Evolutionary conservation across 2,329 filamentous ascomycete genomes (phyloP).

Genomic region (Scolecobasidium constrictum): DNA sequence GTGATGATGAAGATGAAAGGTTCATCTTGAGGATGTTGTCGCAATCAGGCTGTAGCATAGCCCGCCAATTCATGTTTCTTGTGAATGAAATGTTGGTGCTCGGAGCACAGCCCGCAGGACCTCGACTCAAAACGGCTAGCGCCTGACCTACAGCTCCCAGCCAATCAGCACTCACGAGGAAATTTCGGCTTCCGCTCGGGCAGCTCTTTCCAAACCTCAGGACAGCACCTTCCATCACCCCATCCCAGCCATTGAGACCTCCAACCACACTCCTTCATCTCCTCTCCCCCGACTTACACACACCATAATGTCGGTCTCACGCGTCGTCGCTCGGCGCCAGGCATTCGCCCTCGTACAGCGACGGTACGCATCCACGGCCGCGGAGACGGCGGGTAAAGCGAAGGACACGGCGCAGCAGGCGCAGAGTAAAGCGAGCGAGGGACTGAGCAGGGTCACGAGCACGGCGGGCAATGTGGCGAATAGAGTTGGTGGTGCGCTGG

Average conservation of each 20-base stretch:
- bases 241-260: neutral
- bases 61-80: no score
- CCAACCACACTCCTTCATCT: neutral
- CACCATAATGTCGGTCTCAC: constrained; percentile 26
- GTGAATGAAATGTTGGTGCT: no score
- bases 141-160: no score
- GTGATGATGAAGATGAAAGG: no score
- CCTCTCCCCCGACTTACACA: neutral
- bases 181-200: no score
- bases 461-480: constrained; percentile 69
- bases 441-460: constrained; percentile 69
- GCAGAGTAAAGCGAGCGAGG: constrained; percentile 61
- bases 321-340: constrained; percentile 34
- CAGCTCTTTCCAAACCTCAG: no score
- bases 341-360: constrained; percentile 28
- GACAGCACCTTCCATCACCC: neutral
- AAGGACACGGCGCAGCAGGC: constrained; percentile 33
- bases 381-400: constrained; percentile 33
- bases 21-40: no score
- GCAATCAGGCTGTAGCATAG: no score
- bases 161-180: no score
- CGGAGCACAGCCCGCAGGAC: no score
- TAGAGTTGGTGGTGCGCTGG: constrained; percentile 52
- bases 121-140: no score
- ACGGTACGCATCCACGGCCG: constrained; percentile 34